phyloP scores from a whole-genome alignment of 169 alveolate genomes.

The Eimeria maxima region DNA sequence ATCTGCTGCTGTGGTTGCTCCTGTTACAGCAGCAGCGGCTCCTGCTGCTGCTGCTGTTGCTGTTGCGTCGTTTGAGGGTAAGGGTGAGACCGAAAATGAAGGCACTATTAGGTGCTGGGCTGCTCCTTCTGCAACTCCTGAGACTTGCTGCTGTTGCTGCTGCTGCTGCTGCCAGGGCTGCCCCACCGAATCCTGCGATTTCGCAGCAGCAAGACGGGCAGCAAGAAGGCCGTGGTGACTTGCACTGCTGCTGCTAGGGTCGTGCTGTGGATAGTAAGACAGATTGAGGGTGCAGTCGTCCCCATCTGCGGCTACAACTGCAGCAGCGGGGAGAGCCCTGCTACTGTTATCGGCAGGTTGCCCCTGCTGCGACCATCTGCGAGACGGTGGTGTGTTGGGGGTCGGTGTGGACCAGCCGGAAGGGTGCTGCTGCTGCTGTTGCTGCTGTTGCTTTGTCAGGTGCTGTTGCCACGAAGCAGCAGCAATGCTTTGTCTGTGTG shows the following conservation, averaged over 20 bases:
- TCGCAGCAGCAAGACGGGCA: conserved; percentile 31
- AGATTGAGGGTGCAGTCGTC: conserved; percentile 6
- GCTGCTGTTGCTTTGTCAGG: background rate
- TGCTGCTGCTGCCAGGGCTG: conserved; percentile 7
- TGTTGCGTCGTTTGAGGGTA: background rate
- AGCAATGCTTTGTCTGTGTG: background rate
- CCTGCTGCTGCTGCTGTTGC: background rate
- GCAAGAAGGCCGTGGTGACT: conserved; percentile 41
- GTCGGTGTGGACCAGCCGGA: conserved; percentile 40
- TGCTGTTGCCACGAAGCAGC: background rate
- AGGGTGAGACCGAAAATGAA: background rate
- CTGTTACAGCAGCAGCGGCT: too few species aligned
- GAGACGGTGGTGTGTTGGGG: conserved; percentile 18
- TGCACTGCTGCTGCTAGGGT: conserved; percentile 11
- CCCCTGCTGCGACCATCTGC: background rate
- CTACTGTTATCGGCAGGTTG: background rate
- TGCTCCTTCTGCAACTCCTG: background rate
- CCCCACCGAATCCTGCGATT: background rate
- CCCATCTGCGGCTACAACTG: conserved; percentile 1
- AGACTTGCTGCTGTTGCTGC: conserved; percentile 11
- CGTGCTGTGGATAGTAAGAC: conserved; percentile 51
- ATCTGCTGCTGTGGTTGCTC: conserved; percentile 16
- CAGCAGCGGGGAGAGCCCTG: background rate
- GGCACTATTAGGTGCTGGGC: background rate
- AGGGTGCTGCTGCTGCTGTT: conserved; percentile 42